Base-by-base conservation (phyloP, 495 filamentous ascomycete genomes). In the Penicillium salamii region DNA sequence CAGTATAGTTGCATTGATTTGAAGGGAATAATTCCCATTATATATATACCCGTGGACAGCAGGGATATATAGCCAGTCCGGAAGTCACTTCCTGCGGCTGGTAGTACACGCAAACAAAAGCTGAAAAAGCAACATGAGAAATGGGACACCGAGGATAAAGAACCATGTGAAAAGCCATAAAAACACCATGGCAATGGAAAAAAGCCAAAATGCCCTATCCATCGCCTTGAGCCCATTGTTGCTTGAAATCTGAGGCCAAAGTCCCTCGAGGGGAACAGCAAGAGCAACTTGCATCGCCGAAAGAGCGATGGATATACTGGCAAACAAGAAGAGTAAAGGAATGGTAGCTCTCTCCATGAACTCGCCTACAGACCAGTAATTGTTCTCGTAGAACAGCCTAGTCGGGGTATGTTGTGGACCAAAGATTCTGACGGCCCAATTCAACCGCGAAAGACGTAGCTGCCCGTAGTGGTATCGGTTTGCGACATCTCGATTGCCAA, bases 181-280 rank as follows among this genome's bases (percentile, higher is more conserved):
- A 40, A 40, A 7, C 24, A 40, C 37, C 37, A 40, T 12, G 19
- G 37, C 37, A 40, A 40, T 40, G 24, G 37, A 40, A 40, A 40
- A 40, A 12, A 40, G 37, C 37, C 37, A 40, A 40, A 40, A 40
- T 3, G 6, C 20, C n/a, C 37, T 23, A n/a, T 40, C 24, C 9
- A 40, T 40, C 18, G 21, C 37, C 24, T 23, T 12, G 3, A 40
- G 37, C 18, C n/a, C 11, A 23, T 40, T 17, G 12, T 39, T 9
- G 7, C 24, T 9, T 23, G 37, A 24, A 40, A 2, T 23, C 18
- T 40, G 18, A 23, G 18, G n/a, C 37, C 20, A 40, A 40, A 40
- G 37, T 23, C 3, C 3, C 3, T 23, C 37, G 7, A 40, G 7
- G 12, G 37, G 37, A 40, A 40, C 37, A 3, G 37, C 2, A 20